Evolutionary conservation across 495 filamentous ascomycete species (phyloP).

Genomic region (Cercophora samala): DNA sequence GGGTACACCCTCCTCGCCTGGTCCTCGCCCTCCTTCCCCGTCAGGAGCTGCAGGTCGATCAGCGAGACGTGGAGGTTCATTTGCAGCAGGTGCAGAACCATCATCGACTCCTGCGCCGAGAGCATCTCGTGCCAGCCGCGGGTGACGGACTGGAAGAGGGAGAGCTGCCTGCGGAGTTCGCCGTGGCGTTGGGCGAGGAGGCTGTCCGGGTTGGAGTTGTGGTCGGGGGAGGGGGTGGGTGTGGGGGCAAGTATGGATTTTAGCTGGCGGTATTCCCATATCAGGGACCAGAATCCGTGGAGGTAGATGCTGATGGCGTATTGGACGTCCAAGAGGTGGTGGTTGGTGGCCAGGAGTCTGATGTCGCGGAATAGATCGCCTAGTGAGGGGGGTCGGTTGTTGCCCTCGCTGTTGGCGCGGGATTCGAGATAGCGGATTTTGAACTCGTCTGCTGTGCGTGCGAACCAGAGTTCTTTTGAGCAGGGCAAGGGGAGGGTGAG

Average conservation of each 20-base stretch:
- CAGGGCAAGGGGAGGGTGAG: conserved; percentile 57
- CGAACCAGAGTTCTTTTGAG: conserved; percentile 54
- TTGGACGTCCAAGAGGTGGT: conserved; percentile 48
- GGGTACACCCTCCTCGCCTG: conserved; percentile 55
- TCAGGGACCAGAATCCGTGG: conserved; percentile 56
- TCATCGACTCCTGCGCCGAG: conserved; percentile 41
- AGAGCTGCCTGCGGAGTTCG: conserved; percentile 43
- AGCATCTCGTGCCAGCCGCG: conserved; percentile 30
- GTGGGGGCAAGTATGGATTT: conserved; percentile 42
- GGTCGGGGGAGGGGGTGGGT: neutral
- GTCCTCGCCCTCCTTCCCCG: conserved; percentile 60
- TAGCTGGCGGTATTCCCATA: conserved; percentile 59
- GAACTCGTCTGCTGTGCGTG: conserved; percentile 54
- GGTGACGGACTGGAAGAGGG: conserved; percentile 30
- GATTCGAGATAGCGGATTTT: conserved; percentile 46
- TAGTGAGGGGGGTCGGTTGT: conserved; percentile 44
- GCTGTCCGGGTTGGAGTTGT: conserved; percentile 38
- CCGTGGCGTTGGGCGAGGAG: conserved; percentile 51
- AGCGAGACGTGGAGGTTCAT: conserved; percentile 60
- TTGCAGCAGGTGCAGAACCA: conserved; percentile 54
- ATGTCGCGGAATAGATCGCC: conserved; percentile 53
- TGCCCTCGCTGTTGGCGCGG: conserved; percentile 23
- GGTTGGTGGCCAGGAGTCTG: conserved; percentile 39
- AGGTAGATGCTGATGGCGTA: conserved; percentile 51
- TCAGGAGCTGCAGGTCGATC: conserved; percentile 63